Evolutionary conservation across 2,329 filamentous ascomycete genomes (phyloP), one percentile per base, ranked within the genome.

Genomic region (Colletotrichum viniferum): DNA sequence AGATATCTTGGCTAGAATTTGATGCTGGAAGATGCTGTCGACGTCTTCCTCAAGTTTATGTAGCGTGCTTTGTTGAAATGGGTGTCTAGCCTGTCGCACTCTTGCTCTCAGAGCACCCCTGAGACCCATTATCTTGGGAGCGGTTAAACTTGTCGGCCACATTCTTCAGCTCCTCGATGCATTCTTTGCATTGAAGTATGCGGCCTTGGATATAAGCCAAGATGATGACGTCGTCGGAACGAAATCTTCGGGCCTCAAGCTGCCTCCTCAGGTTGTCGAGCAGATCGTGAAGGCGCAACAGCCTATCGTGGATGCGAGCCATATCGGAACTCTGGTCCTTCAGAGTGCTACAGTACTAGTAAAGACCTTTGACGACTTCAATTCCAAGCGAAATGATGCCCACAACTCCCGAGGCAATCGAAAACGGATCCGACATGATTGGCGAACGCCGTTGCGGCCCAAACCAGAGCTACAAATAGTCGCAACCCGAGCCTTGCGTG

Each of bases 311-410:
- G n/a, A 83, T 78, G 36, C 38, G 68, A 2, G 77, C 60, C 2
- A 84, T 69, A 36, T 85, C 80, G 2, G 78, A 64, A 13, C 79
- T 52, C 63, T 80, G 81, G 71, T 76, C 67, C 60, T 79, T 82
- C 72, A 80, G 81, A 2, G 80, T 75, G 3, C 76, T 76, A 69
- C 85, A 85, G 74, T 82, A 85, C 12, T 83, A 73, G 62, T 82
- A 71, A 3, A 86, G 78, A 24, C 76, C 76, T 70, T 85, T 79
- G 1, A 82, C 79, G 32, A 82, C 79, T 76, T 83, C 78, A 28
- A 86, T 81, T 43, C 83, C 82, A 1, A 87, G 79, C 6, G 84
- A 86, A 30, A 86, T 76, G 28, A 86, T 67, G 14, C 83, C 82
- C 1, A 77, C 79, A 16, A 78, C 78, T 30, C 80, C 79, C 55